These are phyloP conservation scores for Ceratobasidium sp. DNA, from an alignment of 1,284 basidiomycete species.

Conservation along the genomic window DNA sequence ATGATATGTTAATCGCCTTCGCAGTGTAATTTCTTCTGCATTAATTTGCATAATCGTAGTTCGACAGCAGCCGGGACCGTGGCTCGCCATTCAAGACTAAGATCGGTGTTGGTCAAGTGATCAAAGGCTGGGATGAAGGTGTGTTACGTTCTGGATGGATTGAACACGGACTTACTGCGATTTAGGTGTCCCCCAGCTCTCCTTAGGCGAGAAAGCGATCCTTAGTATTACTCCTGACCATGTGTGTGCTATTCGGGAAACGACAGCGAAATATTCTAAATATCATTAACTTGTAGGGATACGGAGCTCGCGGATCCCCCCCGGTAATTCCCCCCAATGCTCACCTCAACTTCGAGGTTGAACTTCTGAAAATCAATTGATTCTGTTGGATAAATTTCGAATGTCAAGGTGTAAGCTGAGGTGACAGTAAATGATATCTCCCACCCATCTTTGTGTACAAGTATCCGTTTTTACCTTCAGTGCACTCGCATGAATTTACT, in stretches of 20 bases:
- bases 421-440: neutral
- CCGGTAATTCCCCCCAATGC: conserved; percentile 52
- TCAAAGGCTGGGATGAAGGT: conserved; percentile 95
- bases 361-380: conserved; percentile 50
- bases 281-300: conserved; percentile 45
- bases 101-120: conserved; percentile 86
- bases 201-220: conserved; percentile 81
- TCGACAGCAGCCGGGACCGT: conserved; percentile 59
- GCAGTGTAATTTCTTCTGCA: neutral
- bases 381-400: neutral
- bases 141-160: conserved; percentile 53
- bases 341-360: conserved; percentile 54
- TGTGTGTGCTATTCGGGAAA: conserved; percentile 62
- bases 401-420: neutral
- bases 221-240: conserved; percentile 77
- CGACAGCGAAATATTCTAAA: neutral
- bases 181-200: conserved; percentile 80
- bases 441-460: neutral
- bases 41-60: conserved; percentile 34
- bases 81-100: conserved; percentile 75
- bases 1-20: neutral
- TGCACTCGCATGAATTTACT: neutral
- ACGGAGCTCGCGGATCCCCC: conserved; percentile 49
- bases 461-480: neutral
- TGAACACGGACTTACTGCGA: neutral